phyloP scores from a whole-genome alignment of 164 flowering plant species.

The Cinnamomum chago region DNA sequence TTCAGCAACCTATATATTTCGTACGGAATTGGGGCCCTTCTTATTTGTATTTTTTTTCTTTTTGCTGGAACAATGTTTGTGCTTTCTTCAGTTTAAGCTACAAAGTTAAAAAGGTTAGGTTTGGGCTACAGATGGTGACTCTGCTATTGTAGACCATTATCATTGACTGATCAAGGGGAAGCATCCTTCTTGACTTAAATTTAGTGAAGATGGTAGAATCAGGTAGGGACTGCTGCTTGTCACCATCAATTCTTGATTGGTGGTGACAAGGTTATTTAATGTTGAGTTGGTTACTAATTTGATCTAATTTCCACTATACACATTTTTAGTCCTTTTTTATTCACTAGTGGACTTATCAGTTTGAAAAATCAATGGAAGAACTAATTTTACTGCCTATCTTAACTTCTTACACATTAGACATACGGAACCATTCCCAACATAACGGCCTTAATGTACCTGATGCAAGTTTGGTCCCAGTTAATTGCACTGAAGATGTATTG shows the following conservation, averaged over 20 bases:
- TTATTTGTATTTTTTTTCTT: not conserved
- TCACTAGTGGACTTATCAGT: no score
- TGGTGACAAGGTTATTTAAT: not conserved
- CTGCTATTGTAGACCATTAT: not conserved
- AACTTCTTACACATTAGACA: conserved; percentile 61
- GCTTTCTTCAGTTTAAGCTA: not conserved
- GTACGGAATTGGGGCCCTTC: not conserved
- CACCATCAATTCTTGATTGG: no score
- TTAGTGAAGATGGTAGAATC: no score
- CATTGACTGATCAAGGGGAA: not conserved
- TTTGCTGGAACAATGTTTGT: not conserved
- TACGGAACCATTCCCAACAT: conserved; percentile 65
- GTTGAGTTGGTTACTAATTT: not conserved
- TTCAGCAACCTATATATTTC: not conserved
- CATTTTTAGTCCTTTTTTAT: no score
- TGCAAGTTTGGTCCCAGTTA: conserved; percentile 70
- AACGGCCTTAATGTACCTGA: conserved; percentile 92
- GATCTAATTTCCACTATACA: not conserved
- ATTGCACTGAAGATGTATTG: conserved; percentile 66
- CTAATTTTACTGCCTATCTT: conserved; percentile 21
- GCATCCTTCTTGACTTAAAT: not conserved
- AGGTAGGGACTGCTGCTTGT: no score
- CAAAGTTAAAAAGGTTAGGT: not conserved
- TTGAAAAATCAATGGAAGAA: no score
- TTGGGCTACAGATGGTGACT: not conserved